Conservation (phyloP, 73 alveolate species). For the Diophrys appendiculata region DNA sequence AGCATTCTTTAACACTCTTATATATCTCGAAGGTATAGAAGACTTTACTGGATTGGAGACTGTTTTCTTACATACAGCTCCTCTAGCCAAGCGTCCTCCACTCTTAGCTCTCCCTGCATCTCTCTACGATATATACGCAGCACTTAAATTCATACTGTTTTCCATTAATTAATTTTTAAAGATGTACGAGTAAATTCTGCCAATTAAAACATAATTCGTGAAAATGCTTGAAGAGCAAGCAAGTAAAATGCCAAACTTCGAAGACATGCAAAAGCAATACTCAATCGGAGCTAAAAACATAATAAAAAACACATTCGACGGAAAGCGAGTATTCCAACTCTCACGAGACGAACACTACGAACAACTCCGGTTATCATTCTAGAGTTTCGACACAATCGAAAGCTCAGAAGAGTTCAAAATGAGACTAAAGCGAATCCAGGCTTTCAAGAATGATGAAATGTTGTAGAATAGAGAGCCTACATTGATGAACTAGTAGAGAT, state of each 20-base stretch:
- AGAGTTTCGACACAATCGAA: slow-evolving; percentile 45
- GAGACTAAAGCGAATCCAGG: slow-evolving; percentile 21
- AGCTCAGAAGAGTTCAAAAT: slow-evolving; percentile 31
- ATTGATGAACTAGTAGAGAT: slow-evolving; percentile 11
- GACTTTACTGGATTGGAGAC: too few species aligned
- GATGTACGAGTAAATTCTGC: slow-evolving; percentile 24
- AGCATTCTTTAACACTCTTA: not conserved
- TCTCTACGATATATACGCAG: too few species aligned
- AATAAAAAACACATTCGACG: slow-evolving; percentile 19
- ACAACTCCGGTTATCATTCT: slow-evolving; percentile 6
- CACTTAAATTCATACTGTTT: not conserved
- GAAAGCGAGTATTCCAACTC: slow-evolving; percentile 18
- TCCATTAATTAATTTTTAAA: not conserved
- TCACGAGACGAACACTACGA: slow-evolving; percentile 11
- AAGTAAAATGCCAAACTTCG: not conserved
- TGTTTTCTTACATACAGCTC: too few species aligned
- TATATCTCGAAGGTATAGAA: slow-evolving; percentile 10
- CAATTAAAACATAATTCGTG: slow-evolving; percentile 19
- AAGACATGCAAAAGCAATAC: slow-evolving; percentile 17
- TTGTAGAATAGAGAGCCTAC: not conserved
- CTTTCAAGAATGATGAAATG: not conserved
- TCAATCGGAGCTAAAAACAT: slow-evolving; percentile 34
- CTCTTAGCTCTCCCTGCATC: too few species aligned
- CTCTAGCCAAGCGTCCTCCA: too few species aligned
- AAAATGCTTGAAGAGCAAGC: slow-evolving; percentile 21